A percentile compares a stretch with the other conserved stretches of the same genome.
phyloP scores from a whole-genome alignment of 2,329 filamentous ascomycete species.

The Pseudogymnoascus sp. region DNA sequence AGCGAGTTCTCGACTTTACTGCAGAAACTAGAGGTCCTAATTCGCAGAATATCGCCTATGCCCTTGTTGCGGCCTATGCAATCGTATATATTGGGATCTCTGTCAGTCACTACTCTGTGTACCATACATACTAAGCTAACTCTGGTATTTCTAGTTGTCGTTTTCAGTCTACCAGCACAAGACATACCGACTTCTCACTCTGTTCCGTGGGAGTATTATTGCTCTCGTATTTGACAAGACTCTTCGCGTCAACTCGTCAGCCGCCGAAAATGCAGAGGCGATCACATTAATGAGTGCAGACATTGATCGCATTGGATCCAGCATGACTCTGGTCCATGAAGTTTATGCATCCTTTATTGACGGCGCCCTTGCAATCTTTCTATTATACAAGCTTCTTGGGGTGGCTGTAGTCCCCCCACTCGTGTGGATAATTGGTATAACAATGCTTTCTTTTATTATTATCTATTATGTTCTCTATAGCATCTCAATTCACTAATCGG shows the following conservation, averaged over 20 bases:
- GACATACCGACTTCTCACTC: conserved; percentile 15
- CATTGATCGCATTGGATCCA: not conserved
- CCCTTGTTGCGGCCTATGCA: conserved; percentile 38
- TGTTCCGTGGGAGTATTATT: conserved; percentile 13
- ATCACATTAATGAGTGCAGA: conserved; percentile 5
- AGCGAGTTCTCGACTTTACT: conserved; percentile 31
- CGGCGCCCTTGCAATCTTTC: not conserved
- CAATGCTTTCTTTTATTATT: not conserved
- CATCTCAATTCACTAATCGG: not conserved
- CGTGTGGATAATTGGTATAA: not conserved
- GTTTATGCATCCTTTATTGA: not conserved
- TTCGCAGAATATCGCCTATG: conserved; percentile 29
- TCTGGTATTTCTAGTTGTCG: not conserved
- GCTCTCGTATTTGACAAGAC: conserved; percentile 13
- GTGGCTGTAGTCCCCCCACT: not conserved
- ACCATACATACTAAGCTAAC: not conserved
- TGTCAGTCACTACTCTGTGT: conserved; percentile 23
- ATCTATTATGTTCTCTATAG: not conserved
- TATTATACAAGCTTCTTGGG: not conserved
- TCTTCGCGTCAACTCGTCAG: conserved; percentile 14
- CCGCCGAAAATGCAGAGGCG: not conserved
- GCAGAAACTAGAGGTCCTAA: conserved; percentile 25
- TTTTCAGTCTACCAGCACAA: conserved; percentile 13
- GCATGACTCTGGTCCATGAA: not conserved
- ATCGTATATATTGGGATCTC: conserved; percentile 40